phyloP scores from a whole-genome alignment of 371 early-diverging fungal species.

The Dentiscutata heterogama region DNA sequence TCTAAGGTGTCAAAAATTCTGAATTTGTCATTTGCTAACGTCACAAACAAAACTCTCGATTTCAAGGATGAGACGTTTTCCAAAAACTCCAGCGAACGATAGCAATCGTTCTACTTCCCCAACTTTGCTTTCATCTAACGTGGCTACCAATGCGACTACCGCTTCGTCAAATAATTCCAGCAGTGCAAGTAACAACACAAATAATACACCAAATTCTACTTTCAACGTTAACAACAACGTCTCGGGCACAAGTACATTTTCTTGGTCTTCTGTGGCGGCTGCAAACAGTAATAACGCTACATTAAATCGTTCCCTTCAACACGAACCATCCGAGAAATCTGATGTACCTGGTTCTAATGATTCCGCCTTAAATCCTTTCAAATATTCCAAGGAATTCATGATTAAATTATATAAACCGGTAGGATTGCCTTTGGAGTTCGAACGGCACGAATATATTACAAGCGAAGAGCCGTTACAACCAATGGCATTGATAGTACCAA shows the following conservation, averaged over 20 bases:
- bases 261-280: conserved; percentile 57
- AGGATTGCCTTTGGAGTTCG: conserved; percentile 73
- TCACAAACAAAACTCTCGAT: not conserved
- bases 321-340: conserved; percentile 49
- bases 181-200: conserved; percentile 29
- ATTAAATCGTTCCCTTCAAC: conserved; percentile 39
- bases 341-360: conserved; percentile 44
- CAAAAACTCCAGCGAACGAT: conserved; percentile 46
- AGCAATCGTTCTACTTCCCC: conserved; percentile 46
- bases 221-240: not conserved
- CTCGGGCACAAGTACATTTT: conserved; percentile 48
- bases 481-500: conserved; percentile 68
- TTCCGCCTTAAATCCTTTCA: conserved; percentile 63
- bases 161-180: conserved; percentile 32
- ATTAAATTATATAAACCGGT: conserved; percentile 75
- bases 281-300: conserved; percentile 48
- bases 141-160: conserved; percentile 47
- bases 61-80: conserved; percentile 57
- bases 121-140: conserved; percentile 48
- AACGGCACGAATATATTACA: conserved; percentile 77
- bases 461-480: conserved; percentile 71
- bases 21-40: too few species aligned
- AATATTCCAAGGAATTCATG: conserved; percentile 86
- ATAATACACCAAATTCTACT: conserved; percentile 44
- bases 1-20: too few species aligned